A percentile compares a stretch with the other conserved stretches of the same genome.
These are phyloP conservation scores for Parathielavia hyrcaniae DNA, from an alignment of 495 filamentous ascomycete genomes.

Conservation along the genomic window DNA sequence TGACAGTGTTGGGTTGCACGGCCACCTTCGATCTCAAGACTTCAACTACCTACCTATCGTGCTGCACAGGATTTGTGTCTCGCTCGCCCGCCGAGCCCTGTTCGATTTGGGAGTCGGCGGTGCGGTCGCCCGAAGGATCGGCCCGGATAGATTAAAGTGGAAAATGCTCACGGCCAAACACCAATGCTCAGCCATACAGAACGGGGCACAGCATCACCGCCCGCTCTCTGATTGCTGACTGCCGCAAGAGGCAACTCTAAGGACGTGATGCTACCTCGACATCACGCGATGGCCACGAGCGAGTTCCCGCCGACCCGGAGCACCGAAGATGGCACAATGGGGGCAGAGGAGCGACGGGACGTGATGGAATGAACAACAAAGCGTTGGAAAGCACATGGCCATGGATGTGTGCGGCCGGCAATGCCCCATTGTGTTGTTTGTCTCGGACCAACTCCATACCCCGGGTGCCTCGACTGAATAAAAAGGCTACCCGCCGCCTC, in stretches of 20 bases:
- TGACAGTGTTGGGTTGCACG: not conserved
- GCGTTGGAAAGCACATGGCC: not conserved
- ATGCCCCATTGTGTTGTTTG: not conserved
- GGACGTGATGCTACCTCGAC: not conserved
- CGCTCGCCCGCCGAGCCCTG: no score
- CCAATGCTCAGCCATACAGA: slow-evolving; percentile 13
- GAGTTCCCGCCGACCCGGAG: not conserved
- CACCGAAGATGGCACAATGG: slow-evolving; percentile 1
- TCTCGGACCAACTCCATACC: not conserved
- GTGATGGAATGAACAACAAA: slow-evolving; percentile 4
- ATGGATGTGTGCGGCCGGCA: slow-evolving; percentile 4
- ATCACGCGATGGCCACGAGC: slow-evolving; percentile 16
- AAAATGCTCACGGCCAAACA: not conserved
- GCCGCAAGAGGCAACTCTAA: slow-evolving; percentile 7
- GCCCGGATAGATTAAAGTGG: not conserved
- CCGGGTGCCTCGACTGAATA: not conserved
- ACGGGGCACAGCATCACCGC: slow-evolving; percentile 9
- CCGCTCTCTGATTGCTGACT: slow-evolving; percentile 10
- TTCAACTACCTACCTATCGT: no score
- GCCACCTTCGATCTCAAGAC: not conserved
- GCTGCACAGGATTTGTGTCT: no score
- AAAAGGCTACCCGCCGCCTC: not conserved
- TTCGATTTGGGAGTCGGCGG: no score
- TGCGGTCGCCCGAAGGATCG: no score
- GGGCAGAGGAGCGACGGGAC: not conserved